These are phyloP conservation scores for Ulota crispa DNA, from an alignment of 225 moss, liverwort and hornwort genomes.

Conservation along the genomic window DNA sequence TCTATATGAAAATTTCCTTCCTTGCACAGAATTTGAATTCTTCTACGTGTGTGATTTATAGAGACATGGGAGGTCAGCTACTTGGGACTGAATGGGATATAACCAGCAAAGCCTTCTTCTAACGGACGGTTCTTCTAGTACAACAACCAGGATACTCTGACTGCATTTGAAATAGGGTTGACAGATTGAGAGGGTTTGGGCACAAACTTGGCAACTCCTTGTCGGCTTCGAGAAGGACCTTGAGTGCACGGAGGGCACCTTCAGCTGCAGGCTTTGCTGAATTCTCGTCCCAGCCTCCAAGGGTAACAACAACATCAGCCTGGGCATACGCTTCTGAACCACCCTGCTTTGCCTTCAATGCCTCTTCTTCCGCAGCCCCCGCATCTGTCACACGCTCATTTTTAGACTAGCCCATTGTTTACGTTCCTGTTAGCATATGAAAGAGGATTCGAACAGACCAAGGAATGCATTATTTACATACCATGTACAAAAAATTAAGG, in stretches of 20 bases:
- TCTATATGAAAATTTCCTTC: background rate
- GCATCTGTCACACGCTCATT: conserved; percentile 51
- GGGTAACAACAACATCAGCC: conserved; percentile 87
- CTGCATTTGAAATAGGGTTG: background rate
- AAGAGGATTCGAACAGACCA: background rate
- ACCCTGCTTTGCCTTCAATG: conserved; percentile 51
- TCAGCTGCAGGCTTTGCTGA: conserved; percentile 78
- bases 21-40: background rate
- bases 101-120: background rate
- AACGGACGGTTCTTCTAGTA: background rate
- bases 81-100: background rate
- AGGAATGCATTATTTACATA: background rate
- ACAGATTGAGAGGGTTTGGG: conserved; percentile 8
- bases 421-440: background rate
- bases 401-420: background rate
- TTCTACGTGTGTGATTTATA: background rate
- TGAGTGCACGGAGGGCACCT: conserved; percentile 82
- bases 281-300: conserved; percentile 79
- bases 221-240: conserved; percentile 73
- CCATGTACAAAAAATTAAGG: background rate
- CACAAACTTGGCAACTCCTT: conserved; percentile 82
- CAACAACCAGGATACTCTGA: background rate
- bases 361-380: conserved; percentile 79
- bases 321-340: conserved; percentile 66
- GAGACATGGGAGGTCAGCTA: background rate